phyloP scores from a whole-genome alignment of 2,329 filamentous ascomycete species.

The Aspergillus arachidicola region DNA sequence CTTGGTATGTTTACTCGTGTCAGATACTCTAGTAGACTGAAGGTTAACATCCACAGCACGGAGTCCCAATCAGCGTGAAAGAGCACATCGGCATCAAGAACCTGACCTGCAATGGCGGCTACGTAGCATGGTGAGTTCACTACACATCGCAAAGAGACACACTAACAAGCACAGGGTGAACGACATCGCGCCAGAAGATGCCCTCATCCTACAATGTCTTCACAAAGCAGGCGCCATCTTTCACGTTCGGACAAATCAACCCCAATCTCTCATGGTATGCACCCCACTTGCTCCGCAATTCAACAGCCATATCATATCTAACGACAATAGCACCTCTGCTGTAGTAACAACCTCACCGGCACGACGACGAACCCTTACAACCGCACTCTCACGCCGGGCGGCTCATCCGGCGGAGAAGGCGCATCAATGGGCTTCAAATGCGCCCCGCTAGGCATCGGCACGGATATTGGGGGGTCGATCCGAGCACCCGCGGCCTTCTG shows the following conservation, averaged over 20 bases:
- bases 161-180: conserved; percentile 33
- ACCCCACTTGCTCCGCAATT: not conserved
- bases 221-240: conserved; percentile 44
- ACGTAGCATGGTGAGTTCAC: conserved; percentile 34
- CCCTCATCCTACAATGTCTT: conserved; percentile 36
- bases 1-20: conserved; percentile 29
- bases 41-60: conserved; percentile 39
- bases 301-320: not conserved
- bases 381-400: conserved; percentile 43
- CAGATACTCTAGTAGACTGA: not conserved
- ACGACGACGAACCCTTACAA: conserved; percentile 46
- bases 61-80: conserved; percentile 60
- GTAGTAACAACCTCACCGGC: conserved; percentile 46
- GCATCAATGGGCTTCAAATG: conserved; percentile 46
- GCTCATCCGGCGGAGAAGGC: conserved; percentile 50
- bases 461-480: conserved; percentile 53
- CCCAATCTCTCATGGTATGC: conserved; percentile 43
- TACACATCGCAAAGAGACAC: not conserved
- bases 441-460: conserved; percentile 48
- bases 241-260: conserved; percentile 48
- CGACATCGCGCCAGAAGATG: conserved; percentile 38
- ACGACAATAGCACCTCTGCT: conserved; percentile 35
- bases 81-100: conserved; percentile 64
- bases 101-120: conserved; percentile 38
- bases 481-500: conserved; percentile 49